phyloP scores from a whole-genome alignment of 78 protist species.

The Protostelium mycophagum region DNA sequence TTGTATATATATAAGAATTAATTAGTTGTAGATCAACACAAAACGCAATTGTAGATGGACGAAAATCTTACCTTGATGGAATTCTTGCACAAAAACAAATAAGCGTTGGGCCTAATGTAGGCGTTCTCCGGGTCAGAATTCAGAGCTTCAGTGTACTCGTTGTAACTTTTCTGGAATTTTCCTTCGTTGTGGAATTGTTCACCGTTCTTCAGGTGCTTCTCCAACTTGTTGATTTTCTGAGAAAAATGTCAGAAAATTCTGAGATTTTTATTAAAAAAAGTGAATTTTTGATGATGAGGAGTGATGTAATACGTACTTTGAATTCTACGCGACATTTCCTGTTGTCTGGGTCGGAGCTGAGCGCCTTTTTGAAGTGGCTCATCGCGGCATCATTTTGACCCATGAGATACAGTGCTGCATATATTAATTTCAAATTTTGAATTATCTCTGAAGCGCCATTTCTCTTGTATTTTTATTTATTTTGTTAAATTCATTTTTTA shows the following conservation, averaged over 20 bases:
- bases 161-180: not conserved
- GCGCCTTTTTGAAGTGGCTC: not conserved
- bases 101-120: not conserved
- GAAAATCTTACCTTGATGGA: not conserved
- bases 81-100: not conserved
- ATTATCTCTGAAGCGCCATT: too few species aligned
- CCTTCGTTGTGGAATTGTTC: not conserved
- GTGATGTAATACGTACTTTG: not conserved
- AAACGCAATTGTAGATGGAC: too few species aligned
- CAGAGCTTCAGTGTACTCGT: not conserved
- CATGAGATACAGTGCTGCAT: not conserved
- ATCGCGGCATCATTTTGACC: not conserved
- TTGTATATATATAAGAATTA: too few species aligned
- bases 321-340: not conserved
- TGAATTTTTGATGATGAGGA: not conserved
- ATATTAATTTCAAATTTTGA: not conserved
- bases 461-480: too few species aligned
- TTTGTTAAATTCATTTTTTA: too few species aligned
- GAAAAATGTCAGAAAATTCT: too few species aligned
- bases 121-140: not conserved
- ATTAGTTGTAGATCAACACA: too few species aligned
- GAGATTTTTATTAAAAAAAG: too few species aligned
- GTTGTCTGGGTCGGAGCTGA: not conserved
- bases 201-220: not conserved
- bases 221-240: not conserved